phyloP scores from a whole-genome alignment of 2,329 filamentous ascomycete species.

The Zymoseptoria ardabiliae region DNA sequence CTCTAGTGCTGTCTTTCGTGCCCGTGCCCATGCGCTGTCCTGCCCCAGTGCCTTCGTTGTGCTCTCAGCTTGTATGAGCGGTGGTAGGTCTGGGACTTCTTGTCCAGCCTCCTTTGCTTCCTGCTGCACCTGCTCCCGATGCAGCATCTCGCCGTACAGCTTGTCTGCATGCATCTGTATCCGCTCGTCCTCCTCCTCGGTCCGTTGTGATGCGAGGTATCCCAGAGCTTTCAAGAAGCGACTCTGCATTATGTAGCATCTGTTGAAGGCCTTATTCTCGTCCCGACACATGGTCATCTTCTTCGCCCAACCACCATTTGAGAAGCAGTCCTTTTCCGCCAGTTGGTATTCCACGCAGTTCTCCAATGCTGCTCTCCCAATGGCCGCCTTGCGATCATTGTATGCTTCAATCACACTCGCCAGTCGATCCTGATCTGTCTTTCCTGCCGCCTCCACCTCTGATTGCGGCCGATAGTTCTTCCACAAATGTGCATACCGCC shows the following conservation, averaged over 20 bases:
- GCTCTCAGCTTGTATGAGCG: conserved; percentile 39
- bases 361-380: conserved; percentile 77
- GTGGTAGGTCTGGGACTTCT: conserved; percentile 51
- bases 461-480: conserved; percentile 73
- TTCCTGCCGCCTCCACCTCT: conserved; percentile 60
- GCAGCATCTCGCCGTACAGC: conserved; percentile 79
- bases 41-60: conserved; percentile 24
- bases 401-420: conserved; percentile 72
- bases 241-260: conserved; percentile 85
- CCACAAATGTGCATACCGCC: conserved; percentile 81
- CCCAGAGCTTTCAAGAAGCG: conserved; percentile 86
- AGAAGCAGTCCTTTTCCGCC: conserved; percentile 76
- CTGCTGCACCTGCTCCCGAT: conserved; percentile 69
- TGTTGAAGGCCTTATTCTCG: conserved; percentile 70
- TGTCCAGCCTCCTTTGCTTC: conserved; percentile 54
- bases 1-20: conserved; percentile 19
- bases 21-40: conserved; percentile 25
- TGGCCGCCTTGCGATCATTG: conserved; percentile 71
- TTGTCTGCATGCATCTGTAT: conserved; percentile 93
- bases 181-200: conserved; percentile 66
- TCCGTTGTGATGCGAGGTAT: conserved; percentile 64
- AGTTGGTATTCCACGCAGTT: conserved; percentile 88
- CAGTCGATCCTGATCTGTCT: conserved; percentile 72
- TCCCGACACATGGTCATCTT: conserved; percentile 72
- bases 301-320: conserved; percentile 58